Base-by-base conservation (phyloP, 192 early-diverging fungal genomes). In the Podila minutissima region DNA sequence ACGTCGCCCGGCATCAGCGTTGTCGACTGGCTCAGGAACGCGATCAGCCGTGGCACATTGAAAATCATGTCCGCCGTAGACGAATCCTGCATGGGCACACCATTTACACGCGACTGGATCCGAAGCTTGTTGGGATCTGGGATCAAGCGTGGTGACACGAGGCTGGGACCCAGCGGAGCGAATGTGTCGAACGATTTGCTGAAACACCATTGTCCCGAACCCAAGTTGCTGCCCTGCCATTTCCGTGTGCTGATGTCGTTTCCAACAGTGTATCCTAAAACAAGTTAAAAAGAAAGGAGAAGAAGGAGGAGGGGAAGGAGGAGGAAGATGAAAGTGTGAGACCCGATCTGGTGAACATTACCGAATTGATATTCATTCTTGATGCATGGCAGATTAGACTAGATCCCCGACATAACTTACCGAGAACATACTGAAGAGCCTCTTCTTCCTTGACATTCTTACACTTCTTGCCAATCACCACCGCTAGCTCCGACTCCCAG, bases 151-250 rank as follows among this genome's bases (percentile, higher is more conserved):
- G 84, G 65, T 2, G 89, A 88, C n/a, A 91, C 91, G 29, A 91
- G 64, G 24, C 71, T 62, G 28, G 90, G 90, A 15, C 90, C 90
- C 19, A 91, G 55, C 35, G 90, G 90, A 11, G 84, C 84, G 67
- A 89, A 91, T 26, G 86, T 88, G 63, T 91, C 90, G 82, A 91
- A 91, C 13, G 87, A 85, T 46, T 91, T 91, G 24, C 86, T 83
- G 75, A 91, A 91, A 61, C 76, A 82, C 90, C 90, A 91, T 73
- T 91, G 90, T 20, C 84, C 79, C 12, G 82, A 77, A 7, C 74
- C 68, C 11, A 88, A 64, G 37, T 64, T 85, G 26, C 17, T 53
- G 1, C 84, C 76, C 65, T 92, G 90, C 90, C 87, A 90, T 55
- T 86, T 88, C 28, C 90, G 74, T 17, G 90, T 85, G 17, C 87